Evolutionary conservation across 2,329 filamentous ascomycete species (phyloP).

Genomic region (Xylariomycetidae sp.): DNA sequence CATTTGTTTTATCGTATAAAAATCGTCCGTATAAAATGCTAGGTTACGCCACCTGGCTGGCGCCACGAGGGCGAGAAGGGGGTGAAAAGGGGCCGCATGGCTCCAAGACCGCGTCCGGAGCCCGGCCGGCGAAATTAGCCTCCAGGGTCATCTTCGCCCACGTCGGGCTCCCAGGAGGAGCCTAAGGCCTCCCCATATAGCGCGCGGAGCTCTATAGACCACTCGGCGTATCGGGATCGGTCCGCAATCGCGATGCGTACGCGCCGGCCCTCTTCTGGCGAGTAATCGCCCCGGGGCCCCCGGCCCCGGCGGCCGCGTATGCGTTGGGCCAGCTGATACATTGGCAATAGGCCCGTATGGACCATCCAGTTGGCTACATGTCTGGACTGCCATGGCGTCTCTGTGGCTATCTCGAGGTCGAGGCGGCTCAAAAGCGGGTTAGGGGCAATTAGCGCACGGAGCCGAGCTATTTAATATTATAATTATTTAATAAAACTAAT

Average conservation of each 20-base stretch:
- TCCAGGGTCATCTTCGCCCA: neutral
- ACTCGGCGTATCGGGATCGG: neutral
- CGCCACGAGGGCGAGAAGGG: neutral
- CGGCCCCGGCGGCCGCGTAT: too few species aligned
- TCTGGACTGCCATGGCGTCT: neutral
- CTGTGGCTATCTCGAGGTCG: too few species aligned
- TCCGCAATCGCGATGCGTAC: neutral
- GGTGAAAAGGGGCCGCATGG: neutral
- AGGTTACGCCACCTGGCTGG: neutral
- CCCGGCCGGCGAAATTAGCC: neutral
- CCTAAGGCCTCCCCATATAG: neutral
- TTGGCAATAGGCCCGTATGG: neutral
- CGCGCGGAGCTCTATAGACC: neutral
- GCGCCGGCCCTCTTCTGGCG: neutral
- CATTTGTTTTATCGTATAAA: neutral
- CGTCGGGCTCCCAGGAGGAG: neutral
- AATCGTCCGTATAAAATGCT: neutral
- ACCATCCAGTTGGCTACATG: neutral
- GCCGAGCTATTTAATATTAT: too few species aligned
- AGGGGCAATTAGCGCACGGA: neutral
- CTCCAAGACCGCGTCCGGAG: neutral
- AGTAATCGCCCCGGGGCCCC: too few species aligned
- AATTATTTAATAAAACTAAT: too few species aligned
- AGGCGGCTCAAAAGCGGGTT: neutral
- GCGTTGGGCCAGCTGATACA: neutral